Evolutionary conservation across 2,329 filamentous ascomycete species (phyloP), one percentile per base, ranked within the genome.

Genomic region (Pseudocercospora cruenta): DNA sequence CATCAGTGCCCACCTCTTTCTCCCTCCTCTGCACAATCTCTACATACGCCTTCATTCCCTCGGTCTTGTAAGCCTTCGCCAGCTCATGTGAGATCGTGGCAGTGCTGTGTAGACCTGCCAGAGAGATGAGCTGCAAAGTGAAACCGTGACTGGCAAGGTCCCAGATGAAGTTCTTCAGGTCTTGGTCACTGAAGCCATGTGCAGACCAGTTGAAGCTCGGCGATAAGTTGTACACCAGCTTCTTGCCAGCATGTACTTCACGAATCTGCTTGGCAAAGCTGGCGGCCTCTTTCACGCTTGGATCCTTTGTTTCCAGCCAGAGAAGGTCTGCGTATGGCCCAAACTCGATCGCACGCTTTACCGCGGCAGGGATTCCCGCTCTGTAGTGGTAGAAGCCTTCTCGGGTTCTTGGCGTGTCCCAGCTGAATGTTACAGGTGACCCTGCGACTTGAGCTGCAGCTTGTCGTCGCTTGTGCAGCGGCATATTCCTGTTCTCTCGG

Each of bases 131-230:
- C 78, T 90, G 88, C 63, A 90, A 80, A 24, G 88, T 84, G 71
- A 89, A 90, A 67, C 94, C 94, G 74, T 97, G 91, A 77, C 90
- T 88, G 8, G 94, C 95, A 70, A 99, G 88, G 78, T 98, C 94
- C 94, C 94, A 98, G 73, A 99, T 91, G 79, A 99, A 99, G 5
- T 88, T 93, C 81, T 91, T 93, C 63, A 99, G 85, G 5, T 90
- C 90, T 67, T 88, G 89, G 69, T 93, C 88, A 2, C 87, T 90
- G 81, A 98, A 99, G 31, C 94, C 95, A 77, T 98, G 94, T 10
- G 89, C 89, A 88, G 96, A 95, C 95, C 95, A 99, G 84, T 99
- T 98, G 86, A 99, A 99, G 8, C 92, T 96, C 0, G 95, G 95
- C 4, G 90, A 94, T 1, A 99, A 86, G 82, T 99, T 99, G 83